Evolutionary conservation across 208 protist genomes (phyloP), one percentile per base, ranked within the genome.

Genomic region (Crithidia mellificae): DNA sequence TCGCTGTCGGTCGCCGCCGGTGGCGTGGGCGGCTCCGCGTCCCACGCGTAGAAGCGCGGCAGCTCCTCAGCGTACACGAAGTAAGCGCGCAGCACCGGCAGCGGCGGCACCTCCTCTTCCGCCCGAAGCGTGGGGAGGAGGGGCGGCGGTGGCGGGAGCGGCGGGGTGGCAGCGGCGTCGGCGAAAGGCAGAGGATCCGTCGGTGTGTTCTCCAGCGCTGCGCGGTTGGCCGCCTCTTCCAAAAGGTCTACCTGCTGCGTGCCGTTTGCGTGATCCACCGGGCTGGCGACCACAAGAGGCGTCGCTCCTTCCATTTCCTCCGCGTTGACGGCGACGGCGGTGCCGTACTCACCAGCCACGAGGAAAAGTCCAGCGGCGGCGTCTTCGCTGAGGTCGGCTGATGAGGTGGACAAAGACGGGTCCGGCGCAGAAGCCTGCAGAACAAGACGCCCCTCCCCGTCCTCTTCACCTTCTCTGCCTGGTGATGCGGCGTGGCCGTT

Each of bases 21-120:
- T 25, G 53, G 8, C 27, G 22, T n/a, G 2, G 70, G 70, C 49
- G 70, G 63, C 63, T 76, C 70, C 1, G 59, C 59, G 32, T 65
- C 59, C 47, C 46, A 65, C 8, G 59, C 39, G 47, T 12, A 15
- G 5, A 39, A 55, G 22, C 46, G 59, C 9, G 59, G 59, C 22
- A 43, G 30, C 46, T 65, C 43, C 59, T 65, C 59, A 0, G 7
- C 22, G 59, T 65, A 65, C 12, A 65, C 59, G 24, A 46, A 65
- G 24, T 46, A 65, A 0, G 59, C 59, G 8, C 29, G 8, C 47
- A 65, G 27, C 20, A 29, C 19, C 47, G 27, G 32, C 11, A 53
- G 69, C 11, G 32, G 61, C 36, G 54, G 54, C 41, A 47, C 38
- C 17, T 52, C 53, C 32, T 44, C 34, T 6, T 51, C 41, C 8